Evolutionary conservation across 208 protist species (phyloP).

Genomic region (Crithidia mellificae): DNA sequence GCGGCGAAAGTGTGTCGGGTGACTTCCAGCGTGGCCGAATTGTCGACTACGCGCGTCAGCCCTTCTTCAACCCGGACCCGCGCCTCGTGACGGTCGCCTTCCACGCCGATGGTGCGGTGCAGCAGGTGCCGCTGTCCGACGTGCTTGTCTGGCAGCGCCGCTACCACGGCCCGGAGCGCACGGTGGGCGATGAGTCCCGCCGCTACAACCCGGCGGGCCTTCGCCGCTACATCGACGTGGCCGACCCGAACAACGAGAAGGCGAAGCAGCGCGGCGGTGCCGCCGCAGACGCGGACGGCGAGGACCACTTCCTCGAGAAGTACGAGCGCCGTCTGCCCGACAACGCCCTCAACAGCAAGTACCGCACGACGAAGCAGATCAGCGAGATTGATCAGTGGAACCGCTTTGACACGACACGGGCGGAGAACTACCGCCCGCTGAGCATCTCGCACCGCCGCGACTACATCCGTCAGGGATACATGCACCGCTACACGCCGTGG

Average conservation of each 20-base stretch:
- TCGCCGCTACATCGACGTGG: constrained; percentile 82
- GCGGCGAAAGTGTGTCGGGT: constrained; percentile 20
- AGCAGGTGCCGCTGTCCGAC: constrained; percentile 69
- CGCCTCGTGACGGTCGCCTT: constrained; percentile 78
- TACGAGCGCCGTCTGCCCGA: constrained; percentile 48
- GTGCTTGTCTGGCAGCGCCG: constrained; percentile 86
- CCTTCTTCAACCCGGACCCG: constrained; percentile 88
- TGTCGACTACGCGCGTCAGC: constrained; percentile 67
- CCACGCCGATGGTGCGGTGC: constrained; percentile 52
- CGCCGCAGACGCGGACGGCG: constrained; percentile 4
- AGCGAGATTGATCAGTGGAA: constrained; percentile 87
- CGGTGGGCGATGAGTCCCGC: constrained; percentile 70
- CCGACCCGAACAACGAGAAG: constrained; percentile 77
- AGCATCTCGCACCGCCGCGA: constrained; percentile 83
- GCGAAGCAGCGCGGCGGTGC: not conserved
- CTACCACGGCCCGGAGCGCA: constrained; percentile 86
- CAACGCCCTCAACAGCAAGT: constrained; percentile 24
- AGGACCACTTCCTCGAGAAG: constrained; percentile 88
- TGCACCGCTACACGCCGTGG: constrained; percentile 89
- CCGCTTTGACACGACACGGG: constrained; percentile 56
- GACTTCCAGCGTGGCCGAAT: constrained; percentile 74
- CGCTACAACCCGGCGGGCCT: constrained; percentile 63
- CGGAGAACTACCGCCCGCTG: constrained; percentile 89
- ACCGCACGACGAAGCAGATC: constrained; percentile 85
- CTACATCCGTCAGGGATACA: constrained; percentile 87